A percentile compares a stretch with the other conserved stretches of the same genome.
Evolutionary conservation across 257 asterid genomes (phyloP).

Genomic region (Solanum sitiens): DNA sequence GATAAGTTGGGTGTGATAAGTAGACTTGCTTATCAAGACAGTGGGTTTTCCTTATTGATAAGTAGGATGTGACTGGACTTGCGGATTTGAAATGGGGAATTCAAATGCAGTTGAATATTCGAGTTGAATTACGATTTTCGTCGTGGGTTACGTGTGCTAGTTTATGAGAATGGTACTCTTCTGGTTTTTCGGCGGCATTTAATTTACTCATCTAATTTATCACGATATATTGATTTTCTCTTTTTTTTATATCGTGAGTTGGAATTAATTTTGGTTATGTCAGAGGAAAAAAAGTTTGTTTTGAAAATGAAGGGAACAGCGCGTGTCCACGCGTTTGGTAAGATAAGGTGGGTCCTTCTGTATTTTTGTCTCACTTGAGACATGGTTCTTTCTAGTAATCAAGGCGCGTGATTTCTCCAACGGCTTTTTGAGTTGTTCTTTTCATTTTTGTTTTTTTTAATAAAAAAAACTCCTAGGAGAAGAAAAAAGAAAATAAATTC

Average conservation of each 20-base stretch:
- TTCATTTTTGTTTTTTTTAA: not conserved
- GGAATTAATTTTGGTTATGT: not conserved
- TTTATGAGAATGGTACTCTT: not conserved
- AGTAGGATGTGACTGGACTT: conserved; percentile 35
- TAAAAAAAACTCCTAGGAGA: not conserved
- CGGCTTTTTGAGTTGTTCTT: not conserved
- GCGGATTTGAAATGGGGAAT: conserved; percentile 75
- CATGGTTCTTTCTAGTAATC: not conserved
- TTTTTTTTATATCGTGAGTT: not conserved
- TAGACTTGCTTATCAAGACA: accelerated
- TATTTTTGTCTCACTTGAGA: not conserved
- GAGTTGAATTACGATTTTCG: conserved; percentile 32
- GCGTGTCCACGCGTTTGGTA: not conserved
- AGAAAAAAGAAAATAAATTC: not conserved
- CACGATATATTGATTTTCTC: not conserved
- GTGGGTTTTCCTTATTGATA: conserved; percentile 35
- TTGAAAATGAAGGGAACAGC: not conserved
- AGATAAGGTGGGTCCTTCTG: not conserved
- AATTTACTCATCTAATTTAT: not conserved
- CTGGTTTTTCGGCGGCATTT: conserved; percentile 10
- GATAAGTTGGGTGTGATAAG: not conserved
- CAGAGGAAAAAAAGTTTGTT: not conserved
- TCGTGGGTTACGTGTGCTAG: not conserved
- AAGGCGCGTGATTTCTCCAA: not conserved
- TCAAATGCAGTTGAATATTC: conserved; percentile 72